Evolutionary conservation across 768 basidiomycete genomes (phyloP).

Genomic region (Mycena maculata): DNA sequence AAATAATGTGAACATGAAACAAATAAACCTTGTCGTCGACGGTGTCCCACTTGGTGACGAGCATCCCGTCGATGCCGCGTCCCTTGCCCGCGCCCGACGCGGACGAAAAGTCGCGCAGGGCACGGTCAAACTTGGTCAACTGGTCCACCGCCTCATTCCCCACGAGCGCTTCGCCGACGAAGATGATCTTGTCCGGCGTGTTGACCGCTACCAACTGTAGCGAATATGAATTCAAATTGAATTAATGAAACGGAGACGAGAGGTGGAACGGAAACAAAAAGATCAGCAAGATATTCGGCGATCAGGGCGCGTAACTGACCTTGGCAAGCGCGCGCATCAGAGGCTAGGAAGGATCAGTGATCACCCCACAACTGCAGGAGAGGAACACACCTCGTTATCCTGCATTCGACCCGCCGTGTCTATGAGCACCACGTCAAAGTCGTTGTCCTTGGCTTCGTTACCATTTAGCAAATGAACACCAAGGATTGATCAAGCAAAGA

Average conservation of each 20-base stretch:
- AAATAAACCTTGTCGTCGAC: conserved; percentile 86
- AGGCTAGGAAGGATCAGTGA: conserved; percentile 62
- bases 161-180: conserved; percentile 97
- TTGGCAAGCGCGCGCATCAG: conserved; percentile 99
- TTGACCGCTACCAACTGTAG: conserved; percentile 92
- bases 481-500: conserved; percentile 2
- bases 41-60: conserved; percentile 99
- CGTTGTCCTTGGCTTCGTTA: conserved; percentile 83
- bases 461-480: conserved; percentile 18
- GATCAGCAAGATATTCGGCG: conserved; percentile 12
- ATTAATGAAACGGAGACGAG: too few relatives aligned
- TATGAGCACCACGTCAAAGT: conserved; percentile 96
- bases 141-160: conserved; percentile 99
- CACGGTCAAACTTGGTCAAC: conserved; percentile 94
- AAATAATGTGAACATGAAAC: too few relatives aligned
- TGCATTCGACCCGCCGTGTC: conserved; percentile 99
- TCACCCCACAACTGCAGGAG: background rate
- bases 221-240: too few relatives aligned
- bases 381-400: conserved; percentile 86
- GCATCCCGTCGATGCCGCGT: conserved; percentile 97
- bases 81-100: conserved; percentile 74
- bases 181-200: conserved; percentile 96
- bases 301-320: conserved; percentile 48
- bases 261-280: background rate
- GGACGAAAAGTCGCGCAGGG: conserved; percentile 91